phyloP scores from a whole-genome alignment of 1,284 basidiomycete genomes.

The Pascua sp. region DNA sequence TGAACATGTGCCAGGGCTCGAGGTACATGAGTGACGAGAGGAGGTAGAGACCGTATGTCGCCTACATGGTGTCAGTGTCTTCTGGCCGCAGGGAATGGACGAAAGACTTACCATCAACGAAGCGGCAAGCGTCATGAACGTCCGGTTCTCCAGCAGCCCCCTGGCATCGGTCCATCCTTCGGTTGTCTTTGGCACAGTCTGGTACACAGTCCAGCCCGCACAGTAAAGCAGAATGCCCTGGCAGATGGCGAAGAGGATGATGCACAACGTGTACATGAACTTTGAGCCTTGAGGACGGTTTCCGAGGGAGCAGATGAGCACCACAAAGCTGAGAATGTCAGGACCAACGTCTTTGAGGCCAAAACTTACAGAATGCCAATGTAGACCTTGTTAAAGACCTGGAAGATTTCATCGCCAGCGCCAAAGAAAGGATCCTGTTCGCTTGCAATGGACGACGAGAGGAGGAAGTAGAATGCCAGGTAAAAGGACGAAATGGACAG shows the following conservation, averaged over 20 bases:
- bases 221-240: constrained; percentile 63
- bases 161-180: constrained; percentile 68
- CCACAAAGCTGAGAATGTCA: constrained; percentile 26
- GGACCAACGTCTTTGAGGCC: neutral
- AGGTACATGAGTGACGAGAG: constrained; percentile 78
- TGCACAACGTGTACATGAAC: constrained; percentile 61
- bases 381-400: constrained; percentile 65
- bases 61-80: constrained; percentile 41
- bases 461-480: constrained; percentile 54
- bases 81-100: neutral
- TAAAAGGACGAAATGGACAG: constrained; percentile 69
- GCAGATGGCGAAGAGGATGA: constrained; percentile 44
- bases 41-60: constrained; percentile 87
- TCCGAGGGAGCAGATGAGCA: constrained; percentile 54
- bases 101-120: constrained; percentile 32
- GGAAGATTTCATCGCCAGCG: constrained; percentile 71
- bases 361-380: constrained; percentile 53
- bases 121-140: constrained; percentile 69
- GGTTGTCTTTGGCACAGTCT: constrained; percentile 69
- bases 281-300: constrained; percentile 82
- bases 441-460: constrained; percentile 61
- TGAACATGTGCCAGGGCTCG: constrained; percentile 93
- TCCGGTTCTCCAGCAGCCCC: constrained; percentile 61
- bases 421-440: constrained; percentile 68
- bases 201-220: constrained; percentile 79